Evolutionary conservation across 371 early-diverging fungal genomes (phyloP), one percentile per base, ranked within the genome.

Genomic region (Capniomyces stellatus): DNA sequence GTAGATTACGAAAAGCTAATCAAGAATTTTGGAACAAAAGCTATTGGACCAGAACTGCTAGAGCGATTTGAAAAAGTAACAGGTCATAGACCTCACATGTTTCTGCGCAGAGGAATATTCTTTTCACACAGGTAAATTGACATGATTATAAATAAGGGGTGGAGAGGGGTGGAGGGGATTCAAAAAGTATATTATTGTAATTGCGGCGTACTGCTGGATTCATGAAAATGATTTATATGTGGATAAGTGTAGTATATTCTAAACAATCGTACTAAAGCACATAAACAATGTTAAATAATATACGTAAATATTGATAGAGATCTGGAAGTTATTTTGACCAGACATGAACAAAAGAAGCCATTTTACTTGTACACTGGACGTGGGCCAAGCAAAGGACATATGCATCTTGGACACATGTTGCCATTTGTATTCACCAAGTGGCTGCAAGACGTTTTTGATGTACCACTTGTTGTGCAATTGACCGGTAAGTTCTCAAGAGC

Each of bases 281-380:
- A n/a, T n/a, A n/a, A n/a, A 29, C 71, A 94, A 84, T 85, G 64
- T 54, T 47, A 30, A 22, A n/a, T 48, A 46, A 40, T 55, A 29
- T 44, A 30, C 35, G 8, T 40, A 12, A 23, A 29, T 24, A n/a
- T 51, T 29, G 15, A 21, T 25, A 91, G 97, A 70, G 99, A 99
- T 57, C 76, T 99, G 60, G 75, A 61, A 43, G 64, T 70, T 48
- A 88, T 98, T 53, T 71, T 99, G 43, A 93, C 97, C 66, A 75
- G 84, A 39, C 79, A 76, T 67, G 92, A 92, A 71, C 79, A 89
- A 61, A 87, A 87, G 70, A 89, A 95, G 71, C 92, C 96, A 12
- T 97, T 98, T 73, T 99, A 82, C 69, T 72, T 99, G 51, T 99
- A 99, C 74, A 99, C 99, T 21, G 99, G 99, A n/a, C 88, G 99